These are phyloP conservation scores for Wilcoxina mikolae DNA, from an alignment of 495 filamentous ascomycete genomes.

Conservation along the genomic window DNA sequence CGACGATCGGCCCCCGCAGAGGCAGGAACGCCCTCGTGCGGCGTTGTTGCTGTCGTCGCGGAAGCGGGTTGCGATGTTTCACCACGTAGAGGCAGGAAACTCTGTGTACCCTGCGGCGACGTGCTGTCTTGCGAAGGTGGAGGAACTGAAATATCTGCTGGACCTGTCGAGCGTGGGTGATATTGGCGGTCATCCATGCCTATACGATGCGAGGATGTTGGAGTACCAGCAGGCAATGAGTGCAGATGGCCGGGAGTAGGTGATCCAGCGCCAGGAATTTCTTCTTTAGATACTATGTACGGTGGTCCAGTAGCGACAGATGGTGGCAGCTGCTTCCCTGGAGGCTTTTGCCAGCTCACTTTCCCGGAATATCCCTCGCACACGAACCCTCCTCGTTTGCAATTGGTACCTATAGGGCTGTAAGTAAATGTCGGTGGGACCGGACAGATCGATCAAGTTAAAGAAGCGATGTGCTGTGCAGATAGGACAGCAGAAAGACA, in stretches of 20 bases:
- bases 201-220: neutral
- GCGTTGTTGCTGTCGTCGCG: slow-evolving; percentile 11
- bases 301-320: slow-evolving; percentile 39
- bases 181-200: neutral
- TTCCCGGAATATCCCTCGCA: slow-evolving; percentile 85
- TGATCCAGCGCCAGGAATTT: slow-evolving; percentile 27
- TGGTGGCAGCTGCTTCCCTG: slow-evolving; percentile 42
- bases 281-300: slow-evolving; percentile 65
- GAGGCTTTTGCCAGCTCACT: slow-evolving; percentile 56
- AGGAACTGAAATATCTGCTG: neutral
- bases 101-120: neutral
- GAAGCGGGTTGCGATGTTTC: slow-evolving; percentile 1
- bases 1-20: slow-evolving; percentile 5
- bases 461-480: neutral
- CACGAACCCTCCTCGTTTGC: slow-evolving; percentile 74
- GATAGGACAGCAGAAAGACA: neutral
- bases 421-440: neutral
- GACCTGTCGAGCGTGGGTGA: neutral
- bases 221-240: slow-evolving; percentile 4
- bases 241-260: no score
- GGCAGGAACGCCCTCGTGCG: neutral
- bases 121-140: neutral
- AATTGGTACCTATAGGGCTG: slow-evolving; percentile 61
- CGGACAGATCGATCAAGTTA: neutral
- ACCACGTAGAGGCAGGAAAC: neutral